These are phyloP conservation scores for Lycium ferocissimum DNA, from an alignment of 257 asterid species.

Conservation along the genomic window DNA sequence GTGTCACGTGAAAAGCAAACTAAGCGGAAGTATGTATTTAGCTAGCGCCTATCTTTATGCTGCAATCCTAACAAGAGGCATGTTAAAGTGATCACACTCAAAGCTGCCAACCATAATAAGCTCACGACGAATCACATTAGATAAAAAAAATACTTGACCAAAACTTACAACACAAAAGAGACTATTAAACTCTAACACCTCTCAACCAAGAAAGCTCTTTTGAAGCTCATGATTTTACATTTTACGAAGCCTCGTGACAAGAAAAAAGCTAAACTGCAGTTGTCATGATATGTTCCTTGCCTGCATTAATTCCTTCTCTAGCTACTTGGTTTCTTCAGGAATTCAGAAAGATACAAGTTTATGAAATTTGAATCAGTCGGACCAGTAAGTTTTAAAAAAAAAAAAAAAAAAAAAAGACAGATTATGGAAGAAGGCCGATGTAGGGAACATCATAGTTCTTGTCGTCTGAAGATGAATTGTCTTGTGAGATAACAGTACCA, in stretches of 20 bases:
- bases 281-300: not conserved
- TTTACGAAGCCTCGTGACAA: not conserved
- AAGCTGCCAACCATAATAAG: not conserved
- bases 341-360: not conserved
- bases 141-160: not conserved
- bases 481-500: conserved; percentile 36
- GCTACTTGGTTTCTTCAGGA: not conserved
- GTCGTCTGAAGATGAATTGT: conserved; percentile 28
- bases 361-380: not conserved
- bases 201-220: not conserved
- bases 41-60: too few relatives aligned
- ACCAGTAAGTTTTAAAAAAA: not conserved
- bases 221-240: not conserved
- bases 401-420: not conserved
- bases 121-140: not conserved
- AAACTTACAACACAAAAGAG: not conserved
- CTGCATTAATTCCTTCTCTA: not conserved
- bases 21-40: too few relatives aligned
- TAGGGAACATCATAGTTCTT: conserved; percentile 43
- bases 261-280: not conserved
- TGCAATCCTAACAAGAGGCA: too few relatives aligned
- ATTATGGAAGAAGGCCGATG: conserved; percentile 63
- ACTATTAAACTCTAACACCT: not conserved
- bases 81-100: not conserved
- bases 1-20: too few relatives aligned